Base-by-base conservation (phyloP, 441 rosid genomes). In the Aleurites moluccanus region DNA sequence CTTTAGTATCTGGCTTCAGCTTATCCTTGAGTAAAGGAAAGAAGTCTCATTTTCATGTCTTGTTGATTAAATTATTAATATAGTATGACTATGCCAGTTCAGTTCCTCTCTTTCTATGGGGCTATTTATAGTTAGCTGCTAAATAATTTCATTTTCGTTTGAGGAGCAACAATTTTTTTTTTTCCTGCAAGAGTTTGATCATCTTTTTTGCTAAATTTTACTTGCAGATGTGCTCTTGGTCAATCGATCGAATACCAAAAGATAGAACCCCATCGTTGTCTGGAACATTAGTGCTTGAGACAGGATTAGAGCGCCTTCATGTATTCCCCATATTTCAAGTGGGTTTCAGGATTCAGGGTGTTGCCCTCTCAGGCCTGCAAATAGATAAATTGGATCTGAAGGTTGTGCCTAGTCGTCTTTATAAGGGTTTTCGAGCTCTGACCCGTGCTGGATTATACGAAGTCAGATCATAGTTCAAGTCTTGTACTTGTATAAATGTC, bases 341-440 rank as follows among this genome's bases (percentile, higher is more conserved):
- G 60, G 88, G 89, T 77, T 95, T 93, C 77, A 88, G 83, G 87
- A 85, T 95, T 44, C 95, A 92, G 90, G 97, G 98, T 25, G 78
- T 88, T 60, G 97, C 98, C 57, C 93, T 95, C 60, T 95, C 98
- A 20, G 97, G 99, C 66, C 69, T 95, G 82, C 90, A 90, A 78
- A 87, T 90, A 30, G 90, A 95, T 75, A 95, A 91, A 80, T 86
- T 96, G 71, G 98, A 93, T 71, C 78, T 91, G 10, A 80, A 85
- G 85, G 85, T 86, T 56, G 67, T 84, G 25, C 92, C 98, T 52
- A 85, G 74, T 75, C 96, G 96, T 64, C 86, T 92, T 20, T 91
- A 90, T 81, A 95, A 90, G 86, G 98, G 98, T 73, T 93, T 91
- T 75, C 93, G 96, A 79, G 96, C 97, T 74, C 88, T 85, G 70